Evolutionary conservation across 768 basidiomycete genomes (phyloP).

Genomic region (Xanthoconium stramineum): DNA sequence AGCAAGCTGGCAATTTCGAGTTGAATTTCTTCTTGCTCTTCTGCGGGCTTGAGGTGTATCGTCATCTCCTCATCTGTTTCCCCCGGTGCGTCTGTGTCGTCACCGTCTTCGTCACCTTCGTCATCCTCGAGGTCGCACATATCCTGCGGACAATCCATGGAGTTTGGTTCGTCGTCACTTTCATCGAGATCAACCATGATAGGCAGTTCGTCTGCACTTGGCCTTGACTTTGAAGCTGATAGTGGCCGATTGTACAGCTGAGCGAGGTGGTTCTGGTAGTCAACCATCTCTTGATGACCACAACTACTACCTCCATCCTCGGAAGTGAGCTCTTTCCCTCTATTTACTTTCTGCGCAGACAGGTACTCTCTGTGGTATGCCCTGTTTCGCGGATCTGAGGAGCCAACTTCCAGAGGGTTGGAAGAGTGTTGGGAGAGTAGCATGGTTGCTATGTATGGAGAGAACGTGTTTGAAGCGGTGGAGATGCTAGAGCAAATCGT

Average conservation of each 20-base stretch:
- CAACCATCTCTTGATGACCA: constrained; percentile 37
- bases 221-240: constrained; percentile 19
- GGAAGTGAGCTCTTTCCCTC: constrained; percentile 37
- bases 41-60: constrained; percentile 50
- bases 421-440: constrained; percentile 69
- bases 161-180: constrained; percentile 36
- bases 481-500: not conserved
- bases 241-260: constrained; percentile 35
- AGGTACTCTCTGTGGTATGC: constrained; percentile 41
- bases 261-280: constrained; percentile 52
- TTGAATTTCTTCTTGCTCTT: constrained; percentile 73
- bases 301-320: constrained; percentile 49
- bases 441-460: constrained; percentile 16
- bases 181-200: constrained; percentile 47
- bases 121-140: constrained; percentile 35
- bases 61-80: constrained; percentile 63
- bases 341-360: constrained; percentile 33
- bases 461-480: not conserved
- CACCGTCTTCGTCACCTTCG: constrained; percentile 35
- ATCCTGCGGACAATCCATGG: constrained; percentile 37
- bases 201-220: constrained; percentile 24
- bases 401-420: constrained; percentile 67
- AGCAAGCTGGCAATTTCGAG: constrained; percentile 75
- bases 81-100: constrained; percentile 30
- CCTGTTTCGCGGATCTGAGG: constrained; percentile 54